Evolutionary conservation across 2,329 filamentous ascomycete genomes (phyloP).

Genomic region (Trichophyton simii): DNA sequence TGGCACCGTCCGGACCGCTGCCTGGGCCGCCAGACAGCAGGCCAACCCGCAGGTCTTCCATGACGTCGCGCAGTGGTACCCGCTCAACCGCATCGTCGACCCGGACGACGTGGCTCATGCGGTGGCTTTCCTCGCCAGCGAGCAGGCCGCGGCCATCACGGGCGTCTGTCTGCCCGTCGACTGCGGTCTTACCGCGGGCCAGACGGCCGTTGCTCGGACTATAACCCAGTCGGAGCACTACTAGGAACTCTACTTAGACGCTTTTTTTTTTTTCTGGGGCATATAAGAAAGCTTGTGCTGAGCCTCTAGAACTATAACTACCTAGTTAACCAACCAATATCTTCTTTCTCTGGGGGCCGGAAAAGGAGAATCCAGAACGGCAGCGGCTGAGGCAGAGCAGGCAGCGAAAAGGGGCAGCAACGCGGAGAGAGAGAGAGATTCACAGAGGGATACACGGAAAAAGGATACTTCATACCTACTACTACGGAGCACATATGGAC

Average conservation of each 20-base stretch:
- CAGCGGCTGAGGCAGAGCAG: too few species aligned
- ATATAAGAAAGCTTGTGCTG: background rate
- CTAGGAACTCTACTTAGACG: background rate
- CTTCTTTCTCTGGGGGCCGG: too few species aligned
- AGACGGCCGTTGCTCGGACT: constrained; percentile 14
- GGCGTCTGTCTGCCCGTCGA: constrained; percentile 18
- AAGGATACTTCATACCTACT: too few species aligned
- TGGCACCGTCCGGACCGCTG: constrained; percentile 15
- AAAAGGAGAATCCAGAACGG: too few species aligned
- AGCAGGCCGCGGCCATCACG: constrained; percentile 16
- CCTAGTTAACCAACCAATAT: too few species aligned
- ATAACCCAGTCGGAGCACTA: constrained; percentile 15
- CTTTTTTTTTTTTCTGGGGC: background rate
- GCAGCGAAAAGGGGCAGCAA: too few species aligned
- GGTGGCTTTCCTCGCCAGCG: constrained; percentile 16
- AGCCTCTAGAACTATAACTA: too few species aligned
- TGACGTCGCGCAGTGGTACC: constrained; percentile 16
- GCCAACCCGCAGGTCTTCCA: constrained; percentile 13
- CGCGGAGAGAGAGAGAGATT: too few species aligned
- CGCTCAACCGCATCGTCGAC: constrained; percentile 15
- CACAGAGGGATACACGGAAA: too few species aligned
- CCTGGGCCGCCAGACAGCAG: constrained; percentile 10
- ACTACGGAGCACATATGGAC: too few species aligned
- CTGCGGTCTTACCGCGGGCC: constrained; percentile 17
- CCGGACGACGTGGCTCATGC: constrained; percentile 19